A percentile compares a stretch with the other conserved stretches of the same genome.
phyloP scores from a whole-genome alignment of 148 eudicot species.

The Chenopodium formosanum region DNA sequence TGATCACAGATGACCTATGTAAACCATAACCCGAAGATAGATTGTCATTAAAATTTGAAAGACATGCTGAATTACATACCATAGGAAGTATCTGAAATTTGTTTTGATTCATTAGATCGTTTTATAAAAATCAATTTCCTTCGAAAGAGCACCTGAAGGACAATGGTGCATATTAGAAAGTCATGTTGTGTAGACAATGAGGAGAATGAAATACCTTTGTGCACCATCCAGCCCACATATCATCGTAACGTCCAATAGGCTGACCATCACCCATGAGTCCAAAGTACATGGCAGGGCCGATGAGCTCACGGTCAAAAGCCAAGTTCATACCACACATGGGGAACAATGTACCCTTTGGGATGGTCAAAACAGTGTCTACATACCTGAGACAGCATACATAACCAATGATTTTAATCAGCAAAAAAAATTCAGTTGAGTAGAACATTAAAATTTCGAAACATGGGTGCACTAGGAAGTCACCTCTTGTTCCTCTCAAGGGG shows the following conservation, averaged over 20 bases:
- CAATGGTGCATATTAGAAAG: background rate
- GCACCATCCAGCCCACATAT: slow-evolving; percentile 79
- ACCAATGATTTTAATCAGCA: background rate
- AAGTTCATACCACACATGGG: slow-evolving; percentile 79
- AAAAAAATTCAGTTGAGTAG: background rate
- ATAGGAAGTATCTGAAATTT: background rate
- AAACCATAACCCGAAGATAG: background rate
- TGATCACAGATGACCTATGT: slow-evolving; percentile 56
- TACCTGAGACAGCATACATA: slow-evolving; percentile 31
- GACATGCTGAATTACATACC: too few relatives aligned
- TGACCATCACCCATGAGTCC: slow-evolving; percentile 80
- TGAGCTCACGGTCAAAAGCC: slow-evolving; percentile 60
- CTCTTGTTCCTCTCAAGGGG: slow-evolving; percentile 64
- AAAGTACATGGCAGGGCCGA: slow-evolving; percentile 71
- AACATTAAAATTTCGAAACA: background rate
- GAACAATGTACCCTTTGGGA: slow-evolving; percentile 59
- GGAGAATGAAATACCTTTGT: slow-evolving; percentile 34
- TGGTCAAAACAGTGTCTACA: slow-evolving; percentile 62
- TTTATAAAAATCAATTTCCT: too few relatives aligned
- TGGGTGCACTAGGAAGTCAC: slow-evolving; percentile 18
- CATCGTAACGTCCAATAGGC: slow-evolving; percentile 69
- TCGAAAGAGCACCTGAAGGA: too few relatives aligned
- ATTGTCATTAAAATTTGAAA: background rate
- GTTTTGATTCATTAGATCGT: background rate
- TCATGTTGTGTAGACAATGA: too few relatives aligned